These are phyloP conservation scores for Amanita brunnescens DNA, from an alignment of 768 basidiomycete genomes.

Conservation along the genomic window DNA sequence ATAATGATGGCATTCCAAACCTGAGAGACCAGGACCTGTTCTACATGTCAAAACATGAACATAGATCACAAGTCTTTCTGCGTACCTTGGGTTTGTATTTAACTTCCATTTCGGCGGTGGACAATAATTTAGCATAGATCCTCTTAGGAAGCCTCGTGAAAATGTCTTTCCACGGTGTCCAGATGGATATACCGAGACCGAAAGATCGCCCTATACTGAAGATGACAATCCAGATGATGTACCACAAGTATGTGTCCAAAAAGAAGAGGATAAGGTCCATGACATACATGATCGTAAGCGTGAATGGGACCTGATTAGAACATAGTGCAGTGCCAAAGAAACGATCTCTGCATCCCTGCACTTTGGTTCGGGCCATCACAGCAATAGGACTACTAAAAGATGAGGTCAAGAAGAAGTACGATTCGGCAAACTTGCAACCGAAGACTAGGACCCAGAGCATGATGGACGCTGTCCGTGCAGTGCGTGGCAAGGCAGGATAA, in stretches of 20 bases:
- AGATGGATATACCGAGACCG: slow-evolving; percentile 88
- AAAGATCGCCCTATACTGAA: slow-evolving; percentile 90
- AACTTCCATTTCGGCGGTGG: slow-evolving; percentile 96
- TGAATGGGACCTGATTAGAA: slow-evolving; percentile 88
- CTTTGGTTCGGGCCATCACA: slow-evolving; percentile 94
- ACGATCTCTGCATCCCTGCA: slow-evolving; percentile 83
- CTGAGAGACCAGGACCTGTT: slow-evolving; percentile 87
- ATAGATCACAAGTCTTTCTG: neutral
- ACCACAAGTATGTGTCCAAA: slow-evolving; percentile 99
- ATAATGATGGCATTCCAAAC: slow-evolving; percentile 99
- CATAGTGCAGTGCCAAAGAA: slow-evolving; percentile 77
- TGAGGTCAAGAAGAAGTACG: slow-evolving; percentile 95
- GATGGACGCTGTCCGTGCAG: slow-evolving; percentile 77
- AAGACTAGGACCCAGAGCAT: slow-evolving; percentile 88
- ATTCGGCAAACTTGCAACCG: slow-evolving; percentile 93
- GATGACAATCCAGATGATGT: slow-evolving; percentile 97
- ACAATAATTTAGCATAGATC: slow-evolving; percentile 94
- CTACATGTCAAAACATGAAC: neutral
- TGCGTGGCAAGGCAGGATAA: slow-evolving; percentile 70
- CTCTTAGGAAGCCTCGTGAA: slow-evolving; percentile 94
- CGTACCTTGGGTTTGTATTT: slow-evolving; percentile 97
- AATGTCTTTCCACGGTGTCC: slow-evolving; percentile 99
- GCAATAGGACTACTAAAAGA: slow-evolving; percentile 96
- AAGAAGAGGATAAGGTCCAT: slow-evolving; percentile 99
- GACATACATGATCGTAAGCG: slow-evolving; percentile 96